Evolutionary conservation across 768 basidiomycete species (phyloP).

Genomic region (Naganishia vaughanmartiniae): DNA sequence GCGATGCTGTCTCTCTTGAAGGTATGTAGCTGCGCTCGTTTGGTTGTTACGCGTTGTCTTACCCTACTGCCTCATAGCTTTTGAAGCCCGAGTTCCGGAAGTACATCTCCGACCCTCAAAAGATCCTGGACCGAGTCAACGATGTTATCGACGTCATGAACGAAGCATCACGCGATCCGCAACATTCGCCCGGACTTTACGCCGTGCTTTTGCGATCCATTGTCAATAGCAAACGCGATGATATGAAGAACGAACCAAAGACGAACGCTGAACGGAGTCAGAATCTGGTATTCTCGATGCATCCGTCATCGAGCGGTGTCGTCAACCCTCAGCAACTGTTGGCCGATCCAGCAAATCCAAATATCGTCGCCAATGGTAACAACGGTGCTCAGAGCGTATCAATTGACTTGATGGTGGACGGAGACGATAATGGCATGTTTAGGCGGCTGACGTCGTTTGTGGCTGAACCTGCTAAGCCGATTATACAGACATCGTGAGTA

Average conservation of each 20-base stretch:
- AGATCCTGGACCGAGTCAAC: slow-evolving; percentile 67
- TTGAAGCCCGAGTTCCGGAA: slow-evolving; percentile 78
- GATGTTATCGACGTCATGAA: slow-evolving; percentile 81
- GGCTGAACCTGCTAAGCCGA: slow-evolving; percentile 7
- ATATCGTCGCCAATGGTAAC: not conserved
- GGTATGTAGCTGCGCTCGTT: slow-evolving; percentile 56
- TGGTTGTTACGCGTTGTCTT: not conserved
- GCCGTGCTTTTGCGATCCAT: slow-evolving; percentile 51
- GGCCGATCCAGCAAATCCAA: slow-evolving; percentile 5
- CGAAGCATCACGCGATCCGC: slow-evolving; percentile 68
- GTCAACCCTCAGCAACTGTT: slow-evolving; percentile 16
- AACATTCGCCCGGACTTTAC: slow-evolving; percentile 89
- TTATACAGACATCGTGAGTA: slow-evolving; percentile 5
- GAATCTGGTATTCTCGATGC: slow-evolving; percentile 20
- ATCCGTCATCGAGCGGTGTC: not conserved
- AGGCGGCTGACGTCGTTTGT: slow-evolving; percentile 10
- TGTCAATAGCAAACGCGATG: slow-evolving; percentile 54
- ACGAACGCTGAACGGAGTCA: not conserved
- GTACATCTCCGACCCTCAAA: slow-evolving; percentile 70
- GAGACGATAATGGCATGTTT: slow-evolving; percentile 18
- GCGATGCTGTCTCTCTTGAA: slow-evolving; percentile 88
- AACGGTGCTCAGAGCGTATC: slow-evolving; percentile 2
- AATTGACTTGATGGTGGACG: slow-evolving; percentile 7
- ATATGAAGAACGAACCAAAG: slow-evolving; percentile 37
- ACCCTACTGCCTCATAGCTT: slow-evolving; percentile 56